Conservation (phyloP, 1,284 basidiomycete species). For the Fomitopsis pinicola region DNA sequence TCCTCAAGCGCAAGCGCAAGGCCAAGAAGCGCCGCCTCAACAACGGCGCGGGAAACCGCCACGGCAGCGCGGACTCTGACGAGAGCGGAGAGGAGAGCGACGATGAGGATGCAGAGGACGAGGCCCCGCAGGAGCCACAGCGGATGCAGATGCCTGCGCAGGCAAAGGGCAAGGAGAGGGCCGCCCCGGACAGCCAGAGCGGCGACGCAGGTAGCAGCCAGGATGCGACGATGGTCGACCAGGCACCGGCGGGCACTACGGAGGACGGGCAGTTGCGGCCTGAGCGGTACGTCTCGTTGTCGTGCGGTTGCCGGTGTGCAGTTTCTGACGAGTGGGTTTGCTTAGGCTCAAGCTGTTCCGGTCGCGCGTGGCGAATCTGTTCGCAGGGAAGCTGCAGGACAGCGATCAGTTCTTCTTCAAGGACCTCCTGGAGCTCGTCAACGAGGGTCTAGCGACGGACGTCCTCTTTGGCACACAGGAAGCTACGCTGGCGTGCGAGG, state of each 20-base stretch:
- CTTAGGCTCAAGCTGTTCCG: slow-evolving; percentile 76
- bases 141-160: slow-evolving; percentile 44
- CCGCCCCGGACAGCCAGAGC: slow-evolving; percentile 15
- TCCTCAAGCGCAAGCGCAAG: slow-evolving; percentile 73
- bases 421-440: slow-evolving; percentile 74
- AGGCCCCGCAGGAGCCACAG: slow-evolving; percentile 40
- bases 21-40: slow-evolving; percentile 78
- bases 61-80: slow-evolving; percentile 37
- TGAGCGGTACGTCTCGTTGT: slow-evolving; percentile 48
- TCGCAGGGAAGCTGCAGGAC: slow-evolving; percentile 66
- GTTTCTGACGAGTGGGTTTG: not conserved
- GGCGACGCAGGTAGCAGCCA: slow-evolving; percentile 57
- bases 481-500: slow-evolving; percentile 68
- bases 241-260: slow-evolving; percentile 31
- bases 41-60: slow-evolving; percentile 39
- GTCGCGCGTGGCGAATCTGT: slow-evolving; percentile 64
- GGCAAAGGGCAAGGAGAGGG: slow-evolving; percentile 29
- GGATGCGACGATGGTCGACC: slow-evolving; percentile 60
- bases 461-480: slow-evolving; percentile 79
- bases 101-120: slow-evolving; percentile 49
- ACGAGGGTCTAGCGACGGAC: slow-evolving; percentile 68
- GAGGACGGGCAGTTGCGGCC: slow-evolving; percentile 42
- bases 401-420: slow-evolving; percentile 72
- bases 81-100: slow-evolving; percentile 47
- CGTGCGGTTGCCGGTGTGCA: not conserved